phyloP scores from a whole-genome alignment of 768 basidiomycete species.

The Pleurotus ostreatus region DNA sequence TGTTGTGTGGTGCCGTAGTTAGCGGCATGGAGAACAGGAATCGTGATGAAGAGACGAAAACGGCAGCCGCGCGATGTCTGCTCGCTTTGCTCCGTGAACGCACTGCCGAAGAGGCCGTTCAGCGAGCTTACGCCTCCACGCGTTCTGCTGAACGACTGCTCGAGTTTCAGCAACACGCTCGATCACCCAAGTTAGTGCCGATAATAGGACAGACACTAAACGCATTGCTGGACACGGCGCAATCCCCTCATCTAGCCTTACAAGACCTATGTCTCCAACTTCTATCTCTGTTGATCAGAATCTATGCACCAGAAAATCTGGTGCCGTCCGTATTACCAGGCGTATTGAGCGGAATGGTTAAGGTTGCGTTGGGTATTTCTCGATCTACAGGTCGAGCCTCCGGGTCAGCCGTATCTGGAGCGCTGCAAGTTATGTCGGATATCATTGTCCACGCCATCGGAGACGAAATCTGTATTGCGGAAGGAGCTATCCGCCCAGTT shows the following conservation, averaged over 20 bases:
- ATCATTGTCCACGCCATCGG: constrained; percentile 57
- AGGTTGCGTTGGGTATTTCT: constrained; percentile 55
- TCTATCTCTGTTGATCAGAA: constrained; percentile 49
- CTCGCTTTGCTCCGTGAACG: constrained; percentile 57
- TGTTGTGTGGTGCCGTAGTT: constrained; percentile 62
- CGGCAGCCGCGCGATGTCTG: constrained; percentile 69
- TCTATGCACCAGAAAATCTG: constrained; percentile 50
- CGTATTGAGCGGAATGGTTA: constrained; percentile 72
- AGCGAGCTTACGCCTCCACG: constrained; percentile 15
- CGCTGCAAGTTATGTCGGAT: constrained; percentile 53
- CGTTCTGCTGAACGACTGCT: constrained; percentile 25
- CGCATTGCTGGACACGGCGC: constrained; percentile 56
- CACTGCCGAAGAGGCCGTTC: constrained; percentile 31
- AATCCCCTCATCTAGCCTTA: constrained; percentile 54
- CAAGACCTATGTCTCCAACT: constrained; percentile 62
- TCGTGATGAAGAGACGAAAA: constrained; percentile 81
- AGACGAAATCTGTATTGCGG: constrained; percentile 60
- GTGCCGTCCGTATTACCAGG: constrained; percentile 79
- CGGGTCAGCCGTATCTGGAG: constrained; percentile 59
- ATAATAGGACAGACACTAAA: constrained; percentile 82
- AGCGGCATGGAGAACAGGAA: constrained; percentile 64
- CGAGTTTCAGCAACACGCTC: constrained; percentile 40
- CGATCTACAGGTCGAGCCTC: constrained; percentile 65
- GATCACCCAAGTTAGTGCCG: constrained; percentile 55
- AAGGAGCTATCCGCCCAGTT: constrained; percentile 54